phyloP scores from a whole-genome alignment of 148 eudicot species.

The Rhododendron kiyosumense region DNA sequence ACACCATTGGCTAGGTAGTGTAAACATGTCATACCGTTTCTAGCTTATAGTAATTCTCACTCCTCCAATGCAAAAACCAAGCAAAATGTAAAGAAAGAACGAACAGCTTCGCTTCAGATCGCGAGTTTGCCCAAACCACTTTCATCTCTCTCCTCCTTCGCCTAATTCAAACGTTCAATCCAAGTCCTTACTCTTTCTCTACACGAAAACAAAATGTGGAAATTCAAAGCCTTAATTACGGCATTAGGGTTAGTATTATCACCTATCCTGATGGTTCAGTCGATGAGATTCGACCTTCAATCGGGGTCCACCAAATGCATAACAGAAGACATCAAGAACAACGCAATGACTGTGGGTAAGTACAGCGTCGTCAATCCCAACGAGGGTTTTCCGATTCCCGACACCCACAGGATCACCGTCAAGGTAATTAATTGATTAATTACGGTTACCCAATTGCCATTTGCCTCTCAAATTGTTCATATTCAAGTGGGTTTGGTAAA shows the following conservation, averaged over 20 bases:
- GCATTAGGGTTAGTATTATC: neutral
- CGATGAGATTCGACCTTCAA: slow-evolving; percentile 54
- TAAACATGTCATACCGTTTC: neutral
- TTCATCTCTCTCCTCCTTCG: neutral
- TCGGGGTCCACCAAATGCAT: slow-evolving; percentile 73
- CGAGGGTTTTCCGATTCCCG: slow-evolving; percentile 45
- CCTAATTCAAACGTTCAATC: neutral
- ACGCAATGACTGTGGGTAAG: slow-evolving; percentile 66
- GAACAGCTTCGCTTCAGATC: neutral
- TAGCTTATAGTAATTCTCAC: neutral
- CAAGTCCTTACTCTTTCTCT: neutral
- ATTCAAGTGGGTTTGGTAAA: neutral
- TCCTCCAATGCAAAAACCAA: neutral
- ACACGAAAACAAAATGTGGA: slow-evolving; percentile 5
- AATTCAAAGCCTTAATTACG: slow-evolving; percentile 6
- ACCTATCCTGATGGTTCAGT: slow-evolving; percentile 12
- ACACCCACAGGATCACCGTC: slow-evolving; percentile 48
- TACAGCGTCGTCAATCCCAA: slow-evolving; percentile 45
- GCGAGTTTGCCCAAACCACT: neutral
- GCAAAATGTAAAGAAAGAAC: neutral
- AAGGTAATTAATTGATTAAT: slow-evolving; percentile 28
- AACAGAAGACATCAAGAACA: slow-evolving; percentile 54
- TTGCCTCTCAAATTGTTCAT: neutral
- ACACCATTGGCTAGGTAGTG: neutral
- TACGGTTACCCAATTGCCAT: neutral